These are phyloP conservation scores for Dryas alaskensis DNA, from an alignment of 306 rosid genomes.

Conservation along the genomic window DNA sequence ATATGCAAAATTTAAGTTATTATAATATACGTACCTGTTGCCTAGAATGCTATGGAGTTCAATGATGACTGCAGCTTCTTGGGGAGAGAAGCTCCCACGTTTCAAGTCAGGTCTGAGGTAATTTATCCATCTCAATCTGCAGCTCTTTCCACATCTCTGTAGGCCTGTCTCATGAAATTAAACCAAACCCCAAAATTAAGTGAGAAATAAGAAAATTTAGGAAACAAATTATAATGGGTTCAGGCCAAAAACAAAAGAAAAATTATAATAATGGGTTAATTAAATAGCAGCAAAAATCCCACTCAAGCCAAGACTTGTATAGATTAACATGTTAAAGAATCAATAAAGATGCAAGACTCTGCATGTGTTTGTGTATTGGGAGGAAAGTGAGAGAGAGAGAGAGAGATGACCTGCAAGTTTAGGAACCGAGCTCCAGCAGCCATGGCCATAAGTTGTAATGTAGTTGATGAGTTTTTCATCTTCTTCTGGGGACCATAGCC, in stretches of 20 bases:
- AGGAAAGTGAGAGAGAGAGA: neutral
- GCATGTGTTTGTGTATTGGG: too few relatives aligned
- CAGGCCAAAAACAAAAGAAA: neutral
- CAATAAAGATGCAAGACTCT: too few relatives aligned
- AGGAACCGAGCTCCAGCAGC: slow-evolving; percentile 98
- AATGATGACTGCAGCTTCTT: slow-evolving; percentile 88
- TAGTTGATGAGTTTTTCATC: slow-evolving; percentile 94
- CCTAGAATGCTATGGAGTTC: slow-evolving; percentile 93
- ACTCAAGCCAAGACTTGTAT: neutral
- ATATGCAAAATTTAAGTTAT: neutral
- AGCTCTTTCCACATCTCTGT: slow-evolving; percentile 95
- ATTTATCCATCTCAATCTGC: slow-evolving; percentile 94
- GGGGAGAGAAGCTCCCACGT: slow-evolving; percentile 89
- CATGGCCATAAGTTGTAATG: slow-evolving; percentile 86
- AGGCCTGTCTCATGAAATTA: slow-evolving; percentile 43
- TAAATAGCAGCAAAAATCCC: neutral
- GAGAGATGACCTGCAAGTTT: slow-evolving; percentile 64
- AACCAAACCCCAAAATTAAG: neutral
- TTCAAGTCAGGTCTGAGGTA: slow-evolving; percentile 94
- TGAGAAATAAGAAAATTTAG: neutral
- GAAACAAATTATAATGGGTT: neutral
- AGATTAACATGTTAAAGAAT: neutral
- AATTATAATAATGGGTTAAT: neutral
- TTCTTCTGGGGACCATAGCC: slow-evolving; percentile 97
- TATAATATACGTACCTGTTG: slow-evolving; percentile 50